Percentiles rank a stretch among this genome's conserved stretches.
Conservation (phyloP, 257 asterid species). For the Plantago elongata region DNA sequence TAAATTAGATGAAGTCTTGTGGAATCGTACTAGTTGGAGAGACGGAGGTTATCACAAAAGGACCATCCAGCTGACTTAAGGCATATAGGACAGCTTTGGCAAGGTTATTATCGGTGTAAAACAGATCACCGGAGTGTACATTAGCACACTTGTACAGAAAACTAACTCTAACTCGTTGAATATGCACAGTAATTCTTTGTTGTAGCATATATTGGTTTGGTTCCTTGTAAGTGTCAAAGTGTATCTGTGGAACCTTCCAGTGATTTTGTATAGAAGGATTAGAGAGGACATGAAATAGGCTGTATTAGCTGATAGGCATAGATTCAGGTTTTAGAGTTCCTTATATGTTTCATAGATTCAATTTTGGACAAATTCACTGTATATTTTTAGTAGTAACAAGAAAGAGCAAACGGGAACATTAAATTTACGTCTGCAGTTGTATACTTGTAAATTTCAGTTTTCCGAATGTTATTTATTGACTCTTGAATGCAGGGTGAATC, state of each 20-base stretch:
- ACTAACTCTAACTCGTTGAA: constrained; percentile 45
- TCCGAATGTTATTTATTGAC: no score
- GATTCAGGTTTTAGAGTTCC: constrained; percentile 19
- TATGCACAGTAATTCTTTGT: constrained; percentile 44
- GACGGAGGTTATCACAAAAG: not conserved
- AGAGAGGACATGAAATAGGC: constrained; percentile 33
- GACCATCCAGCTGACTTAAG: constrained; percentile 3
- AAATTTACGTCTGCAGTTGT: no score
- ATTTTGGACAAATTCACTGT: no score
- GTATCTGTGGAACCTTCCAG: constrained; percentile 29
- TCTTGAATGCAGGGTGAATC: no score
- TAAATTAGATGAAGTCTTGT: not conserved
- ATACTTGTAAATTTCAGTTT: no score
- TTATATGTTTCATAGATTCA: constrained; percentile 10
- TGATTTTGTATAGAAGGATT: constrained; percentile 43
- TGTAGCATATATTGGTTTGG: constrained; percentile 38
- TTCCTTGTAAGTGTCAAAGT: not conserved
- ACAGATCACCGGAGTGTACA: constrained; percentile 21
- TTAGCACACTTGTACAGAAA: constrained; percentile 54
- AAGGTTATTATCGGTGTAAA: constrained; percentile 10
- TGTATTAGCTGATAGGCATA: constrained; percentile 31
- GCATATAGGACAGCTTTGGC: constrained; percentile 13
- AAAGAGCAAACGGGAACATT: no score
- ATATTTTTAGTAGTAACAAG: no score
- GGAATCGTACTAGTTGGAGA: not conserved